These are phyloP conservation scores for Sporothrix luriei DNA, from an alignment of 2,329 filamentous ascomycete genomes.

Conservation along the genomic window DNA sequence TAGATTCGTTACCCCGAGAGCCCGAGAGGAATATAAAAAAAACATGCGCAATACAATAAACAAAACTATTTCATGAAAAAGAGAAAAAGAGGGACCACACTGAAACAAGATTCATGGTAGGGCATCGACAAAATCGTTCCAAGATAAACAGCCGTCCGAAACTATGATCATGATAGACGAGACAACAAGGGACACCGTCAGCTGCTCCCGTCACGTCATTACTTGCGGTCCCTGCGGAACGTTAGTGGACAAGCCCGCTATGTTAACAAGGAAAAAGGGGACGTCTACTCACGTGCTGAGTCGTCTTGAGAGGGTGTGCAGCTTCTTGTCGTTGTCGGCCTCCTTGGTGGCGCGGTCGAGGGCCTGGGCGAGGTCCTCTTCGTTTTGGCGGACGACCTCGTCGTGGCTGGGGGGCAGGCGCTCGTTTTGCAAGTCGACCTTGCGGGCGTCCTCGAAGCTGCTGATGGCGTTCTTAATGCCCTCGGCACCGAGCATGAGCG, in stretches of 20 bases:
- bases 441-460: constrained; percentile 93
- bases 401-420: constrained; percentile 88
- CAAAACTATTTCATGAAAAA: not conserved
- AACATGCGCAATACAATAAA: not conserved
- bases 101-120: not conserved
- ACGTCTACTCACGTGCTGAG: constrained; percentile 83
- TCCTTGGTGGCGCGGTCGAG: constrained; percentile 83
- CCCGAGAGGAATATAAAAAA: not conserved
- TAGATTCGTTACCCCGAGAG: constrained; percentile 21
- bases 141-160: not conserved
- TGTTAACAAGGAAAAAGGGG: not conserved
- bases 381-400: constrained; percentile 81
- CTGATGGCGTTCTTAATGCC: constrained; percentile 98
- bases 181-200: not conserved
- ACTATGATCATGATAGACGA: not conserved
- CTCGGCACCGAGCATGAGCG: constrained; percentile 95
- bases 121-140: constrained; percentile 11
- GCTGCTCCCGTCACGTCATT: not conserved
- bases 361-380: constrained; percentile 78
- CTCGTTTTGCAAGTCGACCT: constrained; percentile 97
- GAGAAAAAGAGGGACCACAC: not conserved
- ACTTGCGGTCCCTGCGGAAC: constrained; percentile 34
- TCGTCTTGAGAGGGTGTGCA: constrained; percentile 84
- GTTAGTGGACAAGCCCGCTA: not conserved
- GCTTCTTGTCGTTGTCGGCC: constrained; percentile 85